These are phyloP conservation scores for Parsonsia alboflavescens DNA, from an alignment of 257 asterid genomes.

Conservation along the genomic window DNA sequence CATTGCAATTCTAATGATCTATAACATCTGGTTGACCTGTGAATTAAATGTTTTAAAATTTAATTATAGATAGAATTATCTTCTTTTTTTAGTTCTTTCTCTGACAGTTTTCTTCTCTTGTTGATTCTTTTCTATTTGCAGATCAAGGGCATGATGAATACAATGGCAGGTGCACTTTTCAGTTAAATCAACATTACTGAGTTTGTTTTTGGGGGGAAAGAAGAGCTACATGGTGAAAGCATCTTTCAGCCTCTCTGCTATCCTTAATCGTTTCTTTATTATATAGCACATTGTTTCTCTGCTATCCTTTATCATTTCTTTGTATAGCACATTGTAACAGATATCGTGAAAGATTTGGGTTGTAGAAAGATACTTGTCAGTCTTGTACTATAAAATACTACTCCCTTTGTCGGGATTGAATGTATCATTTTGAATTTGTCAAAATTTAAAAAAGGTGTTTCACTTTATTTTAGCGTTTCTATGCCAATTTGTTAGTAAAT, in stretches of 20 bases:
- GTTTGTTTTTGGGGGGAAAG: slow-evolving; percentile 2
- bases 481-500: too few species aligned
- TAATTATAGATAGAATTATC: not conserved
- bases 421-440: too few species aligned
- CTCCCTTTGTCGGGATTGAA: too few species aligned
- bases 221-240: slow-evolving; percentile 15
- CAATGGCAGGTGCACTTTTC: slow-evolving; percentile 58
- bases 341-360: not conserved
- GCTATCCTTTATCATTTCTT: not conserved
- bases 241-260: not conserved
- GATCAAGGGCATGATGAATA: slow-evolving; percentile 71
- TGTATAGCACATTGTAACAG: not conserved
- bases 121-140: slow-evolving; percentile 19
- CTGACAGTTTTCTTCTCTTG: not conserved
- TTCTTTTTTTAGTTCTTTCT: not conserved
- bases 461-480: too few species aligned
- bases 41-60: not conserved
- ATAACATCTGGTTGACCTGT: not conserved
- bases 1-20: too few species aligned
- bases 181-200: slow-evolving; percentile 17
- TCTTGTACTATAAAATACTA: not conserved
- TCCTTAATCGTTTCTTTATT: not conserved
- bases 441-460: too few species aligned
- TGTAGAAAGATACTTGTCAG: not conserved
- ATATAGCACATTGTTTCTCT: not conserved